Conservation (phyloP, 2,329 filamentous ascomycete species). For the Neofusicoccum cordaticola region DNA sequence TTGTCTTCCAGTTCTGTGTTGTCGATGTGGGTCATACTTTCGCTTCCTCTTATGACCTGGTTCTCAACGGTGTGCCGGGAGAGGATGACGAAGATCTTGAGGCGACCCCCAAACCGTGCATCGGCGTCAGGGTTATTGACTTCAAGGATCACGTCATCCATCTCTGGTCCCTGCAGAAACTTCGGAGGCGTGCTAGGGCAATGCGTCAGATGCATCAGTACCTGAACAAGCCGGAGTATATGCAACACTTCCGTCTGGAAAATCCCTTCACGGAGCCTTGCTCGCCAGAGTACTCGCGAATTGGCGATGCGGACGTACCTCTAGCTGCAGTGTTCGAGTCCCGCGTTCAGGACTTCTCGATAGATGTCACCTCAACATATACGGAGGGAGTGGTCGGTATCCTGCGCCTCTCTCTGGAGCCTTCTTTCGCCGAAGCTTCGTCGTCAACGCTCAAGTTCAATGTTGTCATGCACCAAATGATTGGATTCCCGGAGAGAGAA, state of each 20-base stretch:
- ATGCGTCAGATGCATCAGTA: slow-evolving; percentile 99
- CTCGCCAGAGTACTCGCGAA: slow-evolving; percentile 86
- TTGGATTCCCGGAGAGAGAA: slow-evolving; percentile 92
- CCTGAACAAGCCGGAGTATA: slow-evolving; percentile 89
- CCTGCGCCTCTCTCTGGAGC: slow-evolving; percentile 85
- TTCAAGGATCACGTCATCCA: slow-evolving; percentile 83
- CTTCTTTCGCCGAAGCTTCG: slow-evolving; percentile 87
- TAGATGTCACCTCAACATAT: slow-evolving; percentile 89
- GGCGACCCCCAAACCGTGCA: slow-evolving; percentile 79
- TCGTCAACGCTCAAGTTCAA: slow-evolving; percentile 96
- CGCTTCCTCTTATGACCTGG: slow-evolving; percentile 94
- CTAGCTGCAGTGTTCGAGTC: slow-evolving; percentile 91
- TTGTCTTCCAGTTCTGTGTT: slow-evolving; percentile 92
- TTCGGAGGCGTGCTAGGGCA: slow-evolving; percentile 78
- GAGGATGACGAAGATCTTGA: slow-evolving; percentile 85
- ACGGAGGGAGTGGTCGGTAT: slow-evolving; percentile 89
- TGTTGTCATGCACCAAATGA: slow-evolving; percentile 93
- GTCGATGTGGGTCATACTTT: slow-evolving; percentile 84
- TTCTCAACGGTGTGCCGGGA: slow-evolving; percentile 82
- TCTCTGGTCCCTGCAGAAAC: slow-evolving; percentile 91
- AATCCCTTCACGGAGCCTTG: slow-evolving; percentile 91
- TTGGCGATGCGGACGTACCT: slow-evolving; percentile 91
- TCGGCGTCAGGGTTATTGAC: slow-evolving; percentile 86
- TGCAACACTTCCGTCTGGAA: slow-evolving; percentile 85
- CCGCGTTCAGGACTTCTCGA: slow-evolving; percentile 85